These are phyloP conservation scores for Sclerotinia sclerotiorum DNA, from an alignment of 2,329 filamentous ascomycete species.

Conservation along the genomic window DNA sequence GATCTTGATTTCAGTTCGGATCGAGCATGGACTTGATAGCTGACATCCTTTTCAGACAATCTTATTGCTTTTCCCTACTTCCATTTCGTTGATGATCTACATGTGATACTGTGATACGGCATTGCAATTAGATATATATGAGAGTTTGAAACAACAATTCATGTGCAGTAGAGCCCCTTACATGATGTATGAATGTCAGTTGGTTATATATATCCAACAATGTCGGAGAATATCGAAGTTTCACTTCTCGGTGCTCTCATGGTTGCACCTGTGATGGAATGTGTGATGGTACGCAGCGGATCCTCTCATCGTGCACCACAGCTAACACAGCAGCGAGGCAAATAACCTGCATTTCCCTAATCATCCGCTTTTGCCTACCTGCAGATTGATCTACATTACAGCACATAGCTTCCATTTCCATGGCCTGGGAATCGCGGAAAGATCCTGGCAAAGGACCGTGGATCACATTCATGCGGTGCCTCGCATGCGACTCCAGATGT, in stretches of 20 bases:
- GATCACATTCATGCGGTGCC: no score
- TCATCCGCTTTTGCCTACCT: neutral
- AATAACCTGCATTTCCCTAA: neutral
- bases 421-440: neutral
- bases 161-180: neutral
- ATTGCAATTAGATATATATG: neutral
- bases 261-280: neutral
- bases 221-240: neutral
- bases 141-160: neutral
- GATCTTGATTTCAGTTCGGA: slow-evolving; percentile 30
- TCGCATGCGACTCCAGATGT: neutral
- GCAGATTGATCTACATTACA: neutral
- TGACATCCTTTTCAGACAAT: slow-evolving; percentile 31
- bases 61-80: slow-evolving; percentile 28
- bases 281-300: neutral
- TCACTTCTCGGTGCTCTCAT: no score
- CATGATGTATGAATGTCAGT: neutral
- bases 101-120: slow-evolving; percentile 15
- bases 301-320: neutral
- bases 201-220: neutral
- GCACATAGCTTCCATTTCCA: neutral
- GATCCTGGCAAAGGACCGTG: neutral
- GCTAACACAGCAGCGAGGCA: neutral
- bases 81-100: slow-evolving; percentile 6
- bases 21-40: slow-evolving; percentile 34